These are phyloP conservation scores for Eucalyptus pauciflora DNA, from an alignment of 345 rosid genomes.

Conservation along the genomic window DNA sequence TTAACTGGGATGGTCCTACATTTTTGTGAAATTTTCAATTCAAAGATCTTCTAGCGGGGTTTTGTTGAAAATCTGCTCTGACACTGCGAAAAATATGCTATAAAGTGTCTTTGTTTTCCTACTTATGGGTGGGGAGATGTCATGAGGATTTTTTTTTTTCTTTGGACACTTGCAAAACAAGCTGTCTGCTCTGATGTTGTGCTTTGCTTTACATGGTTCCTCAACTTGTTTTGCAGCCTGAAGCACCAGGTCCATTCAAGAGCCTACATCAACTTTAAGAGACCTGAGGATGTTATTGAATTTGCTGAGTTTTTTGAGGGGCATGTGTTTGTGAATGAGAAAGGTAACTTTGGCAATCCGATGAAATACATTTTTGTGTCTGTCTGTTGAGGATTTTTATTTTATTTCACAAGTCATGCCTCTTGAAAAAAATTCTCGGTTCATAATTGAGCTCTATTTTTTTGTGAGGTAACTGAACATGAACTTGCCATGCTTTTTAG, in stretches of 20 bases:
- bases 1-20: neutral
- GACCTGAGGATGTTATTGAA: constrained; percentile 51
- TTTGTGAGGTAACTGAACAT: neutral
- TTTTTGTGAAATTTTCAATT: neutral
- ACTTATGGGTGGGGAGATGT: neutral
- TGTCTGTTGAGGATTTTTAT: neutral
- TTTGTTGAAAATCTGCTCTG: neutral
- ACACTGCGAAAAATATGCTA: neutral
- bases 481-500: neutral
- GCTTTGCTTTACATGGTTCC: neutral
- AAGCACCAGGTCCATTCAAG: constrained; percentile 47
- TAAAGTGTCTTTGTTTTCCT: neutral
- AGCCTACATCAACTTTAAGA: constrained; percentile 57
- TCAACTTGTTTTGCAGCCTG: constrained; percentile 36
- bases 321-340: constrained; percentile 69
- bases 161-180: neutral
- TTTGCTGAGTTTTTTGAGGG: constrained; percentile 72
- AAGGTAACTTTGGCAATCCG: constrained; percentile 26
- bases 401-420: neutral
- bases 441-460: neutral
- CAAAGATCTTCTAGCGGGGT: neutral
- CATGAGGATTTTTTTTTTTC: neutral
- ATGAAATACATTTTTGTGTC: neutral
- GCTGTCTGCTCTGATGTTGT: neutral
- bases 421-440: neutral